Evolutionary conservation across 169 alveolate genomes (phyloP), one percentile per base, ranked within the genome.

Genomic region (Theileria annulata): DNA sequence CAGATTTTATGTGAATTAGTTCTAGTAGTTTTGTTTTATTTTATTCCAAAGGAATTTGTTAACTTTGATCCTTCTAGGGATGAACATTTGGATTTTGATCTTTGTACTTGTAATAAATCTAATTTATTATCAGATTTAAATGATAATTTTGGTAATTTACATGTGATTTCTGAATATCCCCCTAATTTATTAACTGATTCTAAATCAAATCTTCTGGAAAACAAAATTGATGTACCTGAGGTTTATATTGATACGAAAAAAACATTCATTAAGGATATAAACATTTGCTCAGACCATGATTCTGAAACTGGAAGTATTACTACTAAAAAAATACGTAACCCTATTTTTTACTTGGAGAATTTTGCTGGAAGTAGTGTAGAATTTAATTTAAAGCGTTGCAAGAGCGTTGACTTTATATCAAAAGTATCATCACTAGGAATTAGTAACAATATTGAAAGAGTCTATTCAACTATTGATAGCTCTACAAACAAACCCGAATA

Each of bases 41-140:
- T 62, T n/a, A 6, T 73, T n/a, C 90, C 90, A 1, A n/a, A 33
- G 28, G 60, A 69, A 5, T 71, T 56, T 62, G 56, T 84, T 13
- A 84, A 78, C 59, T 49, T 72, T 12, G 79, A 72, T 30, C 37
- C 42, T 0, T 42, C 56, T 0, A 62, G 71, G 42, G 49, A 62
- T 30, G 71, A 62, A 2, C 21, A 8, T 13, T 56, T 35, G 17
- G 31, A 17, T 12, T 67, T 42, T 6, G 12, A 62, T 6, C 23
- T 62, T 2, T 62, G 71, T 15, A 62, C 71, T 3, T 62, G 71
- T 62, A 37, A 62, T 10, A 58, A 58, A 5, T 27, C 35, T 58
- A 23, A 10, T 28, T 25, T 25, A 10, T 58, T 28, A 5, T 23
- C 67, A 10, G 67, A 58, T 25, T 28, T 58, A 25, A 28, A 58